Percentiles rank a stretch among this genome's conserved stretches.
Evolutionary conservation across 257 asterid genomes (phyloP).

Genomic region (Craterostigma plantagineum): DNA sequence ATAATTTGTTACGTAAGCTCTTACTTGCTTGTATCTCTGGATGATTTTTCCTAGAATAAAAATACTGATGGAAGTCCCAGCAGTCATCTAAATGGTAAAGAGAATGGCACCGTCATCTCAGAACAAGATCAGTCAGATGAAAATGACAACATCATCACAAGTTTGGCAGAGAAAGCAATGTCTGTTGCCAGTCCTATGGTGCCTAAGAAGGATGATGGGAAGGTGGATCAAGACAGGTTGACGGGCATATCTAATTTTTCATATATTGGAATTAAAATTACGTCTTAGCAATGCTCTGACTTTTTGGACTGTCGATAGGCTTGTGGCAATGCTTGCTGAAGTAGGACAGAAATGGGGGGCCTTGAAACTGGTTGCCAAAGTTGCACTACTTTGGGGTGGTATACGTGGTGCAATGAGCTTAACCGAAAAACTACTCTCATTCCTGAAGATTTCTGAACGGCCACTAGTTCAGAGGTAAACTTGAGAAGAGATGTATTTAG

Average conservation of each 20-base stretch:
- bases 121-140: slow-evolving; percentile 21
- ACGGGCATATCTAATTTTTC: slow-evolving; percentile 1
- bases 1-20: too few relatives aligned
- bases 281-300: slow-evolving; percentile 10
- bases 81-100: slow-evolving; percentile 22
- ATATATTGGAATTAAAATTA: not conserved
- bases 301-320: slow-evolving; percentile 29
- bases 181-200: slow-evolving; percentile 92
- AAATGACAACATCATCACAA: slow-evolving; percentile 41
- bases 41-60: slow-evolving; percentile 29
- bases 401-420: slow-evolving; percentile 94
- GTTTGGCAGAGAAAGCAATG: slow-evolving; percentile 93
- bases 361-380: slow-evolving; percentile 54
- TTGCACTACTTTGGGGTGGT: slow-evolving; percentile 97
- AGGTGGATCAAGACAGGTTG: slow-evolving; percentile 88
- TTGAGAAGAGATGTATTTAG: slow-evolving; percentile 5
- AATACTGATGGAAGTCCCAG: slow-evolving; percentile 18
- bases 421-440: slow-evolving; percentile 65
- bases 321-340: slow-evolving; percentile 77
- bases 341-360: slow-evolving; percentile 84
- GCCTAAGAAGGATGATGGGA: slow-evolving; percentile 76
- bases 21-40: not conserved
- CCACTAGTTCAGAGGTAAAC: slow-evolving; percentile 70
- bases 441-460: slow-evolving; percentile 69
- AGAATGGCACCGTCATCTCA: slow-evolving; percentile 13